Evolutionary conservation across 495 filamentous ascomycete species (phyloP).

Genomic region (Podospora sp.): DNA sequence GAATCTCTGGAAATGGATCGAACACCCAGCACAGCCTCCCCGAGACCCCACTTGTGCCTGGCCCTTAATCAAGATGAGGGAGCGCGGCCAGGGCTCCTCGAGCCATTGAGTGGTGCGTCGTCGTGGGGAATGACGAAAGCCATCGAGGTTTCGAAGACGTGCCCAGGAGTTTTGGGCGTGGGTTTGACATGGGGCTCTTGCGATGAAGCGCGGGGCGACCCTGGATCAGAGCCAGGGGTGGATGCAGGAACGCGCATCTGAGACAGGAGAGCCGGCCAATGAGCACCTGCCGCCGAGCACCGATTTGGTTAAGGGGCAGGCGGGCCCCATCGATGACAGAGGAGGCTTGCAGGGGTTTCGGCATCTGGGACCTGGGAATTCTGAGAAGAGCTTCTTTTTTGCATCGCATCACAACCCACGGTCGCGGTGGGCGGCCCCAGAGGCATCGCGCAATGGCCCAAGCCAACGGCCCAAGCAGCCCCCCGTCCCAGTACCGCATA

Average conservation of each 20-base stretch:
- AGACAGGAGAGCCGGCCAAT: constrained; percentile 37
- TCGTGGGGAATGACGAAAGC: background rate
- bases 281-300: constrained; percentile 10
- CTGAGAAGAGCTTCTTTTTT: constrained; percentile 1
- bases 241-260: constrained; percentile 39
- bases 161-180: constrained; percentile 28
- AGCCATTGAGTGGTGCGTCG: background rate
- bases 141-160: constrained; percentile 14
- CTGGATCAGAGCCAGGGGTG: constrained; percentile 24
- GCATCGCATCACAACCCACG: background rate
- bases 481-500: constrained; percentile 2
- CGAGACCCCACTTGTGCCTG: background rate
- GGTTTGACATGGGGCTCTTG: constrained; percentile 24
- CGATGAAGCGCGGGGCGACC: constrained; percentile 18
- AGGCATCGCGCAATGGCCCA: constrained; percentile 3
- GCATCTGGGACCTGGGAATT: constrained; percentile 1
- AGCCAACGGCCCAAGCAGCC: background rate
- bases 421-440: background rate
- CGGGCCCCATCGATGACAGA: constrained; percentile 12
- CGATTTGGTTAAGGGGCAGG: constrained; percentile 28
- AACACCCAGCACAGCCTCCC: constrained; percentile 8
- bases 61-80: constrained; percentile 21
- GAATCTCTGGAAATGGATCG: constrained; percentile 8
- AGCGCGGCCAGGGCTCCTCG: background rate
- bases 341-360: constrained; percentile 17